A percentile compares a stretch with the other conserved stretches of the same genome.
These are phyloP conservation scores for Candida dubliniensis DNA, from an alignment of 1,139 yeast species.

Conservation along the genomic window DNA sequence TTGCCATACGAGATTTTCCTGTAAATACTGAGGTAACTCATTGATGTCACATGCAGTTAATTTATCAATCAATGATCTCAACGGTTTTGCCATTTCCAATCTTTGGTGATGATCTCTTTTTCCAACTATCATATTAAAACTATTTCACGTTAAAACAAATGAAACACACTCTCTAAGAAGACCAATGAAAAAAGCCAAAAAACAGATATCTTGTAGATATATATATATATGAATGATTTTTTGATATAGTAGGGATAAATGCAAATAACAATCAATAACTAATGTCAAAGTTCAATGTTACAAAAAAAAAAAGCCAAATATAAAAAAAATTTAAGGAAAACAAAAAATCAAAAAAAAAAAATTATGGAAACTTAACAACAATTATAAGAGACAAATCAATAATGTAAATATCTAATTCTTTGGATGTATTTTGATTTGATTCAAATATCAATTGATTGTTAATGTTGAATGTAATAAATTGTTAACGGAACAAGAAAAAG, in stretches of 20 bases:
- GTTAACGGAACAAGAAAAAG: too few relatives aligned
- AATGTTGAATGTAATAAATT: too few relatives aligned
- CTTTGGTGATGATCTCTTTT: slow-evolving; percentile 32
- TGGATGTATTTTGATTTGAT: too few relatives aligned
- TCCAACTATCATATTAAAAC: slow-evolving; percentile 31
- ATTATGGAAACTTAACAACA: too few relatives aligned
- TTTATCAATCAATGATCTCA: slow-evolving; percentile 38
- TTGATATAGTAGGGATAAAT: neutral
- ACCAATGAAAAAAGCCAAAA: neutral
- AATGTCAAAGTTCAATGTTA: too few relatives aligned
- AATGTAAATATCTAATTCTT: too few relatives aligned
- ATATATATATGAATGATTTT: neutral
- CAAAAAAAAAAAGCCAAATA: neutral
- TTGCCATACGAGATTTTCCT: slow-evolving; percentile 49
- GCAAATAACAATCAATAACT: neutral
- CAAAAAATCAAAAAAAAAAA: too few relatives aligned
- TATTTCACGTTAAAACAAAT: neutral
- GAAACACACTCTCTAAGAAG: neutral
- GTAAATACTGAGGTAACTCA: slow-evolving; percentile 33
- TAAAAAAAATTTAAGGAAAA: too few relatives aligned
- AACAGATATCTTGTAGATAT: neutral
- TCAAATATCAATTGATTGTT: too few relatives aligned
- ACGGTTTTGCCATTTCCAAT: slow-evolving; percentile 34
- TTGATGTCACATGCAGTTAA: slow-evolving; percentile 30
- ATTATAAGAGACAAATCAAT: too few relatives aligned